phyloP scores from a whole-genome alignment of 495 filamentous ascomycete genomes.

The Terfezia claveryi region DNA sequence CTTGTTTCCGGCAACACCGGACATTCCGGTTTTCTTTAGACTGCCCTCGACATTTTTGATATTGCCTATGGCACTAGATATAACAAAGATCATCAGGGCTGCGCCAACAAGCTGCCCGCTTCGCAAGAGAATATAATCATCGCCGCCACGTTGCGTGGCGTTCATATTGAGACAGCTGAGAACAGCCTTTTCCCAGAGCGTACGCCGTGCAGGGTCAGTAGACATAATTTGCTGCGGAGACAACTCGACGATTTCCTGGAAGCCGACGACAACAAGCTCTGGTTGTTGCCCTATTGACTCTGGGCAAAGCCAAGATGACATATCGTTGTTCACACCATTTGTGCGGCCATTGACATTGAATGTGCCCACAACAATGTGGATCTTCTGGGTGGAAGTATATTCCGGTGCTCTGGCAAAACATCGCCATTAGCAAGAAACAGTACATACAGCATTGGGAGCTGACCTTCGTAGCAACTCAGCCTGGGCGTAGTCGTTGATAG shows the following conservation, averaged over 20 bases:
- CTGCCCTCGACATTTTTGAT: conserved; percentile 94
- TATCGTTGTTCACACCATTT: conserved; percentile 50
- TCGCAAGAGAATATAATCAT: conserved; percentile 71
- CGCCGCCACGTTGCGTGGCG: conserved; percentile 34
- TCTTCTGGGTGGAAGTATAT: neutral
- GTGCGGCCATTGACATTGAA: conserved; percentile 87
- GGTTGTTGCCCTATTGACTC: conserved; percentile 25
- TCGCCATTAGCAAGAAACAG: neutral
- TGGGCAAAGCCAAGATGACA: conserved; percentile 54
- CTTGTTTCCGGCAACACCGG: conserved; percentile 94
- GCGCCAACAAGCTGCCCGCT: conserved; percentile 91
- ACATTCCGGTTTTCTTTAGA: conserved; percentile 94
- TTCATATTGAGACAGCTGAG: conserved; percentile 50
- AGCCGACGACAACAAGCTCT: conserved; percentile 69
- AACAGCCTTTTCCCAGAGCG: conserved; percentile 69
- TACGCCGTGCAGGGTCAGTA: conserved; percentile 67
- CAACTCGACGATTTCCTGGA: conserved; percentile 92
- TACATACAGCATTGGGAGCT: neutral
- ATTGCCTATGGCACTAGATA: conserved; percentile 44
- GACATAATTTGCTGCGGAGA: conserved; percentile 99
- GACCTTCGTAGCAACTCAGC: conserved; percentile 44
- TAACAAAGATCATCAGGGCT: conserved; percentile 76
- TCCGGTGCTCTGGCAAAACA: neutral
- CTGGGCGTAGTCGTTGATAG: conserved; percentile 72
- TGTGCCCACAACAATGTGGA: conserved; percentile 22